phyloP scores from a whole-genome alignment of 139 green algal genomes.

The Pseudopediastrum boryanum region DNA sequence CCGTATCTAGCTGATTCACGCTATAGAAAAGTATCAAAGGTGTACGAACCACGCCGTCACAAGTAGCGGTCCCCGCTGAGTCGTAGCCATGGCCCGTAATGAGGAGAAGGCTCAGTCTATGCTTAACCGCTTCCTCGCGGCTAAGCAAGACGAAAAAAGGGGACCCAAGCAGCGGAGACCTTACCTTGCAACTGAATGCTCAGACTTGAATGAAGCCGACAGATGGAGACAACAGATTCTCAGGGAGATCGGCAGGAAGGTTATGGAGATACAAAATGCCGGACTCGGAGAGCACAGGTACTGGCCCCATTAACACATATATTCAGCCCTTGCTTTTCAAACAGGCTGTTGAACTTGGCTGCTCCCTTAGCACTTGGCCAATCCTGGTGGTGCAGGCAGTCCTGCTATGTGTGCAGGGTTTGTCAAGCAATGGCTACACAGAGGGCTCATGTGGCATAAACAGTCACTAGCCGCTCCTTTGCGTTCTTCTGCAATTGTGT shows the following conservation, averaged over 20 bases:
- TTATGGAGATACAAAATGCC: slow-evolving; percentile 99
- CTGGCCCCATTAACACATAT: background rate
- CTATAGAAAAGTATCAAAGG: background rate
- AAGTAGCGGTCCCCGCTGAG: background rate
- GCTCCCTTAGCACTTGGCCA: too few relatives aligned
- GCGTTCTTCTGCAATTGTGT: too few relatives aligned
- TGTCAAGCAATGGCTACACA: too few relatives aligned
- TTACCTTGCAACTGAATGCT: slow-evolving; percentile 90
- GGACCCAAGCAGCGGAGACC: slow-evolving; percentile 77
- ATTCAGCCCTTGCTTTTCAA: background rate
- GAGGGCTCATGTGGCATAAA: too few relatives aligned
- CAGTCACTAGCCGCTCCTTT: too few relatives aligned
- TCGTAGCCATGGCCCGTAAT: slow-evolving; percentile 97
- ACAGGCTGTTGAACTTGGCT: too few relatives aligned
- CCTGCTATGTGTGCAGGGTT: background rate
- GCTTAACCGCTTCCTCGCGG: slow-evolving; percentile 93
- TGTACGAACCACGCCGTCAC: background rate
- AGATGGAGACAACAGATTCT: slow-evolving; percentile 97
- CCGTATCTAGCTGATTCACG: slow-evolving; percentile 1
- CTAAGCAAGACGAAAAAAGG: slow-evolving; percentile 73
- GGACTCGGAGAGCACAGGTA: slow-evolving; percentile 94
- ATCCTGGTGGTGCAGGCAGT: background rate
- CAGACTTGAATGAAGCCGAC: slow-evolving; percentile 93
- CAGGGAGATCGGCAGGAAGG: slow-evolving; percentile 94
- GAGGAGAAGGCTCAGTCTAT: slow-evolving; percentile 97